Conservation (phyloP, 140 eudicot genomes). For the Bidens hawaiensis region DNA sequence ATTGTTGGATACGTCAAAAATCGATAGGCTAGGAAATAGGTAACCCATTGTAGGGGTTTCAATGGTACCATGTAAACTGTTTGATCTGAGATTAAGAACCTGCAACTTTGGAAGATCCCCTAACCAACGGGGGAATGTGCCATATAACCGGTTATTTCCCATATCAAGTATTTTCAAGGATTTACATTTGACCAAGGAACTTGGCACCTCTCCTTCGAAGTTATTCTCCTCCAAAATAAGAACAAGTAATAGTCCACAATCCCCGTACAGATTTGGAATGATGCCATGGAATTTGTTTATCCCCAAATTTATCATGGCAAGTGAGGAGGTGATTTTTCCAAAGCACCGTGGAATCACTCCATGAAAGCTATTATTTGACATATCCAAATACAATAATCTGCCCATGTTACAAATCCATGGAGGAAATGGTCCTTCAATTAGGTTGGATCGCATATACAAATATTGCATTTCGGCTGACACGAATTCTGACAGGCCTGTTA, state of each 20-base stretch:
- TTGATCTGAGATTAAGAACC: background rate
- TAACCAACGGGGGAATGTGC: conserved; percentile 13
- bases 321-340: background rate
- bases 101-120: background rate
- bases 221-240: background rate
- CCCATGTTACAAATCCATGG: background rate
- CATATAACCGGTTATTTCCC: too few species aligned
- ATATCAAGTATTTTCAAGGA: conserved; percentile 1
- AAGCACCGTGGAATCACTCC: conserved; percentile 5
- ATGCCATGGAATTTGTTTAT: too few species aligned
- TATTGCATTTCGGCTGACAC: background rate
- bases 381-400: too few species aligned
- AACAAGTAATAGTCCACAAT: too few species aligned
- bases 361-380: background rate
- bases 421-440: background rate
- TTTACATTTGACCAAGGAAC: conserved; percentile 1
- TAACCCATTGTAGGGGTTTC: background rate
- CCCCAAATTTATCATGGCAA: background rate
- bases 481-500: background rate
- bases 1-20: background rate
- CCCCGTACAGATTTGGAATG: background rate
- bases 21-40: background rate
- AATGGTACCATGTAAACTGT: too few species aligned
- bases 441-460: background rate
- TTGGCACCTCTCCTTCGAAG: conserved; percentile 13